Base-by-base conservation (phyloP, 805 yeast genomes). In the Spathaspora passalidarum region DNA sequence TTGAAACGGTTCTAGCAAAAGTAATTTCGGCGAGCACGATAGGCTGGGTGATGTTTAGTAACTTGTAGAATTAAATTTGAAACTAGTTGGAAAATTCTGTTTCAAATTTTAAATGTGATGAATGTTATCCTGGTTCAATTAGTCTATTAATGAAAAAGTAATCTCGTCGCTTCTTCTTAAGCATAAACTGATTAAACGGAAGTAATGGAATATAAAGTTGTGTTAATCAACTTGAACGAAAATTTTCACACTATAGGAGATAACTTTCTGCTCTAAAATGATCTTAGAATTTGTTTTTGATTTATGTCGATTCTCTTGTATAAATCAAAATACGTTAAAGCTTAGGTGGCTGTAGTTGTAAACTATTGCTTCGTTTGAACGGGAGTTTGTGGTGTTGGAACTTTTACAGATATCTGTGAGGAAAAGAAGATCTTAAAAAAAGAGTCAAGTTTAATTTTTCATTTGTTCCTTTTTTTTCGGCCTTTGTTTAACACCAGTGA, bases 111-210 rank as follows among this genome's bases (percentile, higher is more conserved):
- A 10, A 10, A 11, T 4, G 38, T 9, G 38, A n/a, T n/a, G 14
- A 43, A 52, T 69, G 74, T 61, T 72, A 71, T 67, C 76, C 76
- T 46, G 76, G 76, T 56, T 72, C 73, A 48, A 67, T 65, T 45
- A 64, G 51, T 56, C 55, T 62, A 55, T 52, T 61, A 44, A 55
- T 55, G 46, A 51, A 48, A 49, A 56, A 56, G 53, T 47, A 53
- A 56, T 50, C 54, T 60, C 62, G 71, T 69, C 73, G 76, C 54
- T 67, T 68, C 58, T 72, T 69, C 70, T 71, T 71, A 51, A 72
- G 74, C 76, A 72, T 72, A 68, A 61, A 70, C 34, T 19, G 26
- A 21, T 29, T 40, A 32, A 25, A 29, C 34, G 6, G 14, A 29
- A 5, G 34, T n/a, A 29, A 29, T 29, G 34, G 17, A n/a, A 29